phyloP scores from a whole-genome alignment of 805 yeast species.

The Metschnikowia reukaufii region DNA sequence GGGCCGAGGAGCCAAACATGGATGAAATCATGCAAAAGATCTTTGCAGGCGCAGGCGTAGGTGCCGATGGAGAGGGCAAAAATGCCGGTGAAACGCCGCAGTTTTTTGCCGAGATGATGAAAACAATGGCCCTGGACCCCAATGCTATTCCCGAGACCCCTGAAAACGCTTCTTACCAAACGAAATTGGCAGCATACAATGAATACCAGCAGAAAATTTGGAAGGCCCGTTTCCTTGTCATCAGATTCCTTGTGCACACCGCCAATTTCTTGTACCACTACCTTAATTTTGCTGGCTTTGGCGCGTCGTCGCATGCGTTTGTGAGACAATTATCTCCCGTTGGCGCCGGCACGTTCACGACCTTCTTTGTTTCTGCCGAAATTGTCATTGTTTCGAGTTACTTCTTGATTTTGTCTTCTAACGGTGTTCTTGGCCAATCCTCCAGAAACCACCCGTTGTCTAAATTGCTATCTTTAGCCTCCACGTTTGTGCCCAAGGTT shows the following conservation, averaged over 20 bases:
- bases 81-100: conserved; percentile 7
- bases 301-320: conserved; percentile 26
- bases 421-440: conserved; percentile 25
- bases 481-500: conserved; percentile 37
- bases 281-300: conserved; percentile 22
- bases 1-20: conserved; percentile 25
- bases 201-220: conserved; percentile 33
- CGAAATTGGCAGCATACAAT: conserved; percentile 30
- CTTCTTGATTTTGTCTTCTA: conserved; percentile 29
- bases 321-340: conserved; percentile 24
- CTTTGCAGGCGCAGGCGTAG: conserved; percentile 23
- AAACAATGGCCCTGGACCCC: conserved; percentile 21
- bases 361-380: conserved; percentile 33
- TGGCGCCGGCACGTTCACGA: conserved; percentile 24
- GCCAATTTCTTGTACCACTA: conserved; percentile 39
- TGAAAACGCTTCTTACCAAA: conserved; percentile 28
- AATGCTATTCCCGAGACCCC: conserved; percentile 10
- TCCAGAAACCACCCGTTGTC: conserved; percentile 29
- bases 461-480: conserved; percentile 31
- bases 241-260: conserved; percentile 28
- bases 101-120: conserved; percentile 35
- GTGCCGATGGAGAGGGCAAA: conserved; percentile 5
- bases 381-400: conserved; percentile 34
- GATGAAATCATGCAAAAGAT: conserved; percentile 36
- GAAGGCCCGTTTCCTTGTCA: conserved; percentile 33